Conservation (phyloP, 176 grass and related monocot species). For the Carex parvula region DNA sequence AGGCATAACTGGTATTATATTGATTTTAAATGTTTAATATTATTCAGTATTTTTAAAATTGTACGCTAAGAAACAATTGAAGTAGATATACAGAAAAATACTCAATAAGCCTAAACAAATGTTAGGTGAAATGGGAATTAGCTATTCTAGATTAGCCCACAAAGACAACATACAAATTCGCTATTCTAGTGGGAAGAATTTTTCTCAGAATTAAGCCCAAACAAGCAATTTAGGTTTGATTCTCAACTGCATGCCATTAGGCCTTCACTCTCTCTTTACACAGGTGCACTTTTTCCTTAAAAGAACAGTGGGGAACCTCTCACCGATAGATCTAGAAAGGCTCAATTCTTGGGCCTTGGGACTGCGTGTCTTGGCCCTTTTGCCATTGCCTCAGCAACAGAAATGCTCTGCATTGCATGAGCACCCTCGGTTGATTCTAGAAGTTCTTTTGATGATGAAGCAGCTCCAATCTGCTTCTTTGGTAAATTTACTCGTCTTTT, state of each 20-base stretch:
- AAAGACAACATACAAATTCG: background rate
- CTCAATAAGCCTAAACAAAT: background rate
- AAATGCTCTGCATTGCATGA: conserved; percentile 91
- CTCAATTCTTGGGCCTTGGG: conserved; percentile 98
- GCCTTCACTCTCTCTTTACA: conserved; percentile 12
- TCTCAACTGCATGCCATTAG: background rate
- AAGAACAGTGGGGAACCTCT: conserved; percentile 79
- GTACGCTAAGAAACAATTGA: background rate
- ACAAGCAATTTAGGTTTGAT: background rate
- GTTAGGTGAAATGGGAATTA: background rate
- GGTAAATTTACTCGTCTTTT: conserved; percentile 44
- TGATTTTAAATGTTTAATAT: conserved; percentile 7
- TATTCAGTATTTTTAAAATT: background rate
- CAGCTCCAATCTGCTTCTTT: conserved; percentile 90
- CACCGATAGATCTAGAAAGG: conserved; percentile 51
- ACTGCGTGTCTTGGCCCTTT: conserved; percentile 81
- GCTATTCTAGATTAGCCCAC: background rate
- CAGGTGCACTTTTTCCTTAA: conserved; percentile 99
- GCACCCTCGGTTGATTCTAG: conserved; percentile 92
- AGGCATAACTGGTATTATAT: background rate
- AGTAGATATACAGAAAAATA: background rate
- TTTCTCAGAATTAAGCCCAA: background rate
- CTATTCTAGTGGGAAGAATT: background rate
- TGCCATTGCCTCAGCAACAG: conserved; percentile 90
- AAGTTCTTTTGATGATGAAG: conserved; percentile 99